Evolutionary conservation across 129 eudicot species (phyloP), one percentile per base, ranked within the genome.

Genomic region (Arctium minus): DNA sequence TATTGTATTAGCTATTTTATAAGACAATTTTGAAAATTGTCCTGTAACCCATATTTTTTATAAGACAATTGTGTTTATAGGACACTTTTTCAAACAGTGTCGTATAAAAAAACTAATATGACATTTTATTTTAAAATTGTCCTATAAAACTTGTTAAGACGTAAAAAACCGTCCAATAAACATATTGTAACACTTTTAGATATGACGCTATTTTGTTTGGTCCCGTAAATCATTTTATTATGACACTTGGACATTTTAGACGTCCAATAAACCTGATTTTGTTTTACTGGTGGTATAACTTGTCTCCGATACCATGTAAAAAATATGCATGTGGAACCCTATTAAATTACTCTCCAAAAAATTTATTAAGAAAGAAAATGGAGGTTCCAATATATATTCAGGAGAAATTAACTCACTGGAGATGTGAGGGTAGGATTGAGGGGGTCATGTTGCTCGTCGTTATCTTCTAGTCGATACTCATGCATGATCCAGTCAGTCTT

Each of bases 401-500:
- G 5, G 35, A 67, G 1, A 78, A n/a, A 11, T 29, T 33, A 73
- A 71, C 91, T 85, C 84, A 88, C 94, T 35, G 79, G 80, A 72
- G 86, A 37, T n/a, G 83, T 82, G 70, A 79, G 72, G 65, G 84
- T 70, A 79, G 80, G 83, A 80, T 80, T 89, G 84, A 85, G 97
- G 42, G 95, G 86, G 70, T 93, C 96, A 65, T 74, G 84, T 8
- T 88, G 84, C 27, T 84, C 87, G n/a, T 85, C 85, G 4, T 53
- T 69, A 30, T 80, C 82, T 85, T 85, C 88, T 13, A 85, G 60
- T 32, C 88, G 85, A 69, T 85, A 85, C 22, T 85, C 88, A 48
- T 85, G 88, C 88, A 85, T 85, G 79, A 85, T 85, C 88, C 88
- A 85, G 39, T 85, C 88, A 3, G 88, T 80, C 81, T 85, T 85